Base-by-base conservation (phyloP, 2,329 filamentous ascomycete genomes). In the Berkeleyomyces rouxiae region DNA sequence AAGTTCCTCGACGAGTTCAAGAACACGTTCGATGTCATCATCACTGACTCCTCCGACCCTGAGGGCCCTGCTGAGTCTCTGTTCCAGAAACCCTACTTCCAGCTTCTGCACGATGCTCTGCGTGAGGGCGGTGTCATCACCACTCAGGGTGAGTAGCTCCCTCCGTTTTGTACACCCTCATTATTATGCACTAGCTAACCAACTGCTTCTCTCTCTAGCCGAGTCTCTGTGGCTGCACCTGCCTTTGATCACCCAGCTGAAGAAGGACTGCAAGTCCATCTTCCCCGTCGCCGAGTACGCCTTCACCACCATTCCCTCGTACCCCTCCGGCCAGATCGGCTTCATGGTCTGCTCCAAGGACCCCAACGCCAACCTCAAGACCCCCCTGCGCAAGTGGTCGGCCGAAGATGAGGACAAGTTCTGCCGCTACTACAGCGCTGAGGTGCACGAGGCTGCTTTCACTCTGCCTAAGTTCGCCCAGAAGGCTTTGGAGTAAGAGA, bases 291-390 rank as follows among this genome's bases (percentile, higher is more conserved):
- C 88, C 74, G 93, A 99, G 79, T 99, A 97, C 79, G 93, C 88
- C 70, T 99, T 96, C 83, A 97, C 92, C 72, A 97, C 92, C 71
- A 99, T 99, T 76, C 93, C 93, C 65, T 99, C 93, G 73, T 99
- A 99, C 81, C 93, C 93, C 68, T 95, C 90, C 63, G 93, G 93
- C 73, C 93, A 99, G 80, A 99, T 99, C 72, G 93, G 93, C 73
- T 99, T 99, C 86, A 96, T 99, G 91, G 89, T 99, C 73, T 97
- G 93, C 85, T 88, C 82, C 86, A 97, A 99, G 84, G 92, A 97
- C 73, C 79, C 84, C 73, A 84, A 77, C 72, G 83, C 85, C 74
- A 82, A 99, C 76, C 82, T 97, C 73, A 89, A 82, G 75, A 88
- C 85, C 76, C 93, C 93, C 61, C 72, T 96, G 66, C 87, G 93